phyloP scores from a whole-genome alignment of 352 stramenopile species.

The Pythium phragmiticola region DNA sequence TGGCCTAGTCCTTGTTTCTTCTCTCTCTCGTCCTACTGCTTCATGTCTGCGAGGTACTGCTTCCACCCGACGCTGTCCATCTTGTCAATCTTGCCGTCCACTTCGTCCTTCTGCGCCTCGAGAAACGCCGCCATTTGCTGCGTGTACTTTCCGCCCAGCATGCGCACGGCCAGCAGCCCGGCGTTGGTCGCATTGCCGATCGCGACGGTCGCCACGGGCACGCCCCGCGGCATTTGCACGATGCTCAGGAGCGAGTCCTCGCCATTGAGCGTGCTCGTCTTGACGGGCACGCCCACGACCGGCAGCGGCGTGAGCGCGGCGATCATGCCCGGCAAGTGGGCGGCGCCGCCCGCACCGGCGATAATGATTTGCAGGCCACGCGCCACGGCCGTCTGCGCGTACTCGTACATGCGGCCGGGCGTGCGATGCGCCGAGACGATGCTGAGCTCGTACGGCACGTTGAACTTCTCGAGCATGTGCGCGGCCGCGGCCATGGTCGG shows the following conservation, averaged over 20 bases:
- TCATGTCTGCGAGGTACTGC: constrained; percentile 84
- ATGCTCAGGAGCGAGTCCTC: constrained; percentile 98
- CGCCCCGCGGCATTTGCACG: constrained; percentile 98
- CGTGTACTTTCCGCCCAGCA: constrained; percentile 86
- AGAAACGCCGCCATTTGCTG: constrained; percentile 93
- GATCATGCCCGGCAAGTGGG: constrained; percentile 96
- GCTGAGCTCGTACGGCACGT: constrained; percentile 95
- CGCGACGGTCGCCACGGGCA: constrained; percentile 97
- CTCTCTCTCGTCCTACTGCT: constrained; percentile 28
- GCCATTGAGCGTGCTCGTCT: constrained; percentile 96
- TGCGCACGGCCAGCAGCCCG: constrained; percentile 96
- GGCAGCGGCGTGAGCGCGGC: constrained; percentile 80
- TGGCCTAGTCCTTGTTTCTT: too few species aligned
- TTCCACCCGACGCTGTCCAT: constrained; percentile 90
- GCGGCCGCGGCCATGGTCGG: constrained; percentile 95
- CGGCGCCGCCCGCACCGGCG: constrained; percentile 95
- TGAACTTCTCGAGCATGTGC: constrained; percentile 95
- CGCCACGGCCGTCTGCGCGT: constrained; percentile 88
- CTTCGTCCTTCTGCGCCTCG: constrained; percentile 88
- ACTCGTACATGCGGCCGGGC: constrained; percentile 95
- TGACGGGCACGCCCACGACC: constrained; percentile 97
- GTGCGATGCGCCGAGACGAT: constrained; percentile 99
- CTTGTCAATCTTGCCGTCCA: constrained; percentile 91
- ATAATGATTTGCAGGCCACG: constrained; percentile 93
- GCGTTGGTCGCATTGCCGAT: constrained; percentile 98